These are phyloP conservation scores for Penicillium goetzii DNA, from an alignment of 495 filamentous ascomycete genomes.

Conservation along the genomic window DNA sequence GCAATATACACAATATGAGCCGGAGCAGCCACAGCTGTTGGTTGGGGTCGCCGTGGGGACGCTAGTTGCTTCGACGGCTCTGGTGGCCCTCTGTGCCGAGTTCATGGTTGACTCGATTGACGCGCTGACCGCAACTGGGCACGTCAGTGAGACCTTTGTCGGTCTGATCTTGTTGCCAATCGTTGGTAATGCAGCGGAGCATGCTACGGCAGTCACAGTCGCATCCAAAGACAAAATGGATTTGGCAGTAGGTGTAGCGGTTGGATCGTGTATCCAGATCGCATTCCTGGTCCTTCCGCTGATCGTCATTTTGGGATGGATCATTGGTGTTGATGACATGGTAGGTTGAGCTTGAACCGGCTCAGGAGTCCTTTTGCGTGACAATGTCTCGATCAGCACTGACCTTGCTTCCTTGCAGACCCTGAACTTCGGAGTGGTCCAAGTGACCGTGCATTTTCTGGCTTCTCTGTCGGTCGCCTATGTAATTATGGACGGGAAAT, in stretches of 20 bases:
- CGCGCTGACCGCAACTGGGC: slow-evolving; percentile 20
- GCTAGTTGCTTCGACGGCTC: slow-evolving; percentile 25
- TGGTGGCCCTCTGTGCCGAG: slow-evolving; percentile 36
- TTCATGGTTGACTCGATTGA: slow-evolving; percentile 32
- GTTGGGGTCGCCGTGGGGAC: slow-evolving; percentile 15
- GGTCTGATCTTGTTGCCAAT: slow-evolving; percentile 37
- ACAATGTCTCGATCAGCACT: no score
- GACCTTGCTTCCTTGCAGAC: background rate
- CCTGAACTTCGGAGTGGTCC: background rate
- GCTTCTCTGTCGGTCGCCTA: background rate
- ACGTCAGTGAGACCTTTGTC: slow-evolving; percentile 28
- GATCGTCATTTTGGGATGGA: slow-evolving; percentile 71
- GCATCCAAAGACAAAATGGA: slow-evolving; percentile 33
- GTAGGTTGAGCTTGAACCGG: background rate
- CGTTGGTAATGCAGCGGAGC: slow-evolving; percentile 33
- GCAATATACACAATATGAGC: background rate
- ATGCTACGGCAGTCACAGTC: slow-evolving; percentile 28
- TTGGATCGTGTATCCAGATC: slow-evolving; percentile 35
- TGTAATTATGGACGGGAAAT: background rate
- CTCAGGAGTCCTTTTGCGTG: no score
- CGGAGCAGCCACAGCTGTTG: slow-evolving; percentile 12
- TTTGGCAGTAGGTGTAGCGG: slow-evolving; percentile 22
- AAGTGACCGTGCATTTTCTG: background rate
- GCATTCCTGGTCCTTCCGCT: slow-evolving; percentile 49
- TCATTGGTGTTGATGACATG: slow-evolving; percentile 16